Evolutionary conservation across 805 yeast genomes (phyloP).

Genomic region (Nakazawaea wyomingensis): DNA sequence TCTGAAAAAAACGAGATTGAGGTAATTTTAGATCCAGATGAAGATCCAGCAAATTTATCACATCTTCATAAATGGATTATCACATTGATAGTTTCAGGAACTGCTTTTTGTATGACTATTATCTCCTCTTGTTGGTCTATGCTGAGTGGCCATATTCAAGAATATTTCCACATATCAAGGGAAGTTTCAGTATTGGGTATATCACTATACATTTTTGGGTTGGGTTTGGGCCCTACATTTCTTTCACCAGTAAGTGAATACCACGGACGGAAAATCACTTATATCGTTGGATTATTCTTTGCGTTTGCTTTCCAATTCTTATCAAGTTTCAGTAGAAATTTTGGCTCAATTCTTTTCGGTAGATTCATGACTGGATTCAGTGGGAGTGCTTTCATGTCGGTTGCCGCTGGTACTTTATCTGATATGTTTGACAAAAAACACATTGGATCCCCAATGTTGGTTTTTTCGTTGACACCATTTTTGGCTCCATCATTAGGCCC

Average conservation of each 20-base stretch:
- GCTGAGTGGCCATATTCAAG: conserved; percentile 46
- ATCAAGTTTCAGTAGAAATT: conserved; percentile 52
- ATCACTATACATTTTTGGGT: conserved; percentile 53
- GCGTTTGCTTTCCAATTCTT: conserved; percentile 46
- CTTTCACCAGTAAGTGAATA: conserved; percentile 59
- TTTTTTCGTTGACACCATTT: conserved; percentile 59
- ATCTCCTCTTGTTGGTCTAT: conserved; percentile 67
- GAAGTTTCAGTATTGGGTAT: conserved; percentile 60
- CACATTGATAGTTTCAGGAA: conserved; percentile 45
- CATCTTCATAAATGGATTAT: conserved; percentile 49
- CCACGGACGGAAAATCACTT: conserved; percentile 51
- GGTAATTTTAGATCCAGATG: not conserved
- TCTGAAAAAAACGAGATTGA: conserved; percentile 3
- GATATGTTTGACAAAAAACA: conserved; percentile 60
- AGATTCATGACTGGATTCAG: conserved; percentile 68
- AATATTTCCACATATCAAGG: conserved; percentile 42
- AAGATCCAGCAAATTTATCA: conserved; percentile 28
- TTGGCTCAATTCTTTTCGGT: conserved; percentile 58
- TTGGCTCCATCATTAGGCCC: conserved; percentile 73
- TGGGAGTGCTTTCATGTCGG: conserved; percentile 70
- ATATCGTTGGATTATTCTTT: conserved; percentile 40
- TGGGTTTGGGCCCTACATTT: conserved; percentile 58
- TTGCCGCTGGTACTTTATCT: conserved; percentile 73
- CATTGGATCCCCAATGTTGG: conserved; percentile 65
- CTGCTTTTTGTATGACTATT: conserved; percentile 60